Evolutionary conservation across 108 stramenopile species (phyloP).

Genomic region (Skeletonema grethae): DNA sequence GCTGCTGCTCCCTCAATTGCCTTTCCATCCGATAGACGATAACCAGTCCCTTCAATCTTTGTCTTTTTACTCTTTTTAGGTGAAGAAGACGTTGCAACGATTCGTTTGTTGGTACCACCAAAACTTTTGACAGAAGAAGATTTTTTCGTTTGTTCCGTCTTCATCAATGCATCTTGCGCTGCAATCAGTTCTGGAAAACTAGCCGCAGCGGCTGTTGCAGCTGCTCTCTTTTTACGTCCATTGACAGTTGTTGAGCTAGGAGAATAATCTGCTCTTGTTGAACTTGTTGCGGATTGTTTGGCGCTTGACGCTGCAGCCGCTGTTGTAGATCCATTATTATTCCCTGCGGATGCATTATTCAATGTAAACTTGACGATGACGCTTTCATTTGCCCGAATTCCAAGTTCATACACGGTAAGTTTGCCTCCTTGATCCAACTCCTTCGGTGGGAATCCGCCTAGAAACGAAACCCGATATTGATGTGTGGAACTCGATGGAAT

Average conservation of each 20-base stretch:
- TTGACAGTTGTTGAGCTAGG: background rate
- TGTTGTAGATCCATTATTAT: background rate
- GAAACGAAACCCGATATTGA: constrained; percentile 13
- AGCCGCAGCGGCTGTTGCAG: constrained; percentile 61
- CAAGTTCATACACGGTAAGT: constrained; percentile 22
- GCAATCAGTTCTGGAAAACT: constrained; percentile 60
- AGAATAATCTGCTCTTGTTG: background rate
- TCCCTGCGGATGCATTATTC: background rate
- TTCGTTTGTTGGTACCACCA: constrained; percentile 18
- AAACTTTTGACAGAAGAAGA: background rate
- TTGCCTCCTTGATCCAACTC: constrained; percentile 24
- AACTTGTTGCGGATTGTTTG: background rate
- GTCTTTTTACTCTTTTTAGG: constrained; percentile 13
- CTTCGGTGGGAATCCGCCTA: constrained; percentile 68
- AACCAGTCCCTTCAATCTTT: constrained; percentile 43
- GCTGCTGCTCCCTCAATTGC: constrained; percentile 20
- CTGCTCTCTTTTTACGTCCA: constrained; percentile 53
- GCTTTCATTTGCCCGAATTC: constrained; percentile 60
- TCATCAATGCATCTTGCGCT: constrained; percentile 62
- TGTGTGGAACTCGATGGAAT: constrained; percentile 12
- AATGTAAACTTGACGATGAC: constrained; percentile 43
- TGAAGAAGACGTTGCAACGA: constrained; percentile 17
- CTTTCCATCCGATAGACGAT: constrained; percentile 47
- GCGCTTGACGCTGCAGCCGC: constrained; percentile 4
- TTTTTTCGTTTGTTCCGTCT: constrained; percentile 32